phyloP scores from a whole-genome alignment of 805 yeast genomes.

The Saccharomyces paradoxus region DNA sequence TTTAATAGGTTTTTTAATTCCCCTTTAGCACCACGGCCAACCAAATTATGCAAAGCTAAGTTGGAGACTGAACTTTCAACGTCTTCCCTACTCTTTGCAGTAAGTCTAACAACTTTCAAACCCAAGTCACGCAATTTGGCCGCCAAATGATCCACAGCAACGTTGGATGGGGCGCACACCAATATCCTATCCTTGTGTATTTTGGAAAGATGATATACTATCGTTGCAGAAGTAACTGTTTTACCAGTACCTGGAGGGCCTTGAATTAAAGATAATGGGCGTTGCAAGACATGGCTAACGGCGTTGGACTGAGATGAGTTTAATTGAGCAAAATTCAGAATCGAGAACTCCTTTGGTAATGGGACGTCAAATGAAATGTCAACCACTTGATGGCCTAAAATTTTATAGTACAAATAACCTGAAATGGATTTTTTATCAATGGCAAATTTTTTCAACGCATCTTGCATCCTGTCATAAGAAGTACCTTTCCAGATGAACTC shows the following conservation, averaged over 20 bases:
- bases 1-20: conserved; percentile 50
- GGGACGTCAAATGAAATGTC: conserved; percentile 52
- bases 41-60: conserved; percentile 49
- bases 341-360: conserved; percentile 55
- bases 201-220: conserved; percentile 65
- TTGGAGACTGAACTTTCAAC: conserved; percentile 56
- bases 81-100: conserved; percentile 75
- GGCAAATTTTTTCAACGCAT: conserved; percentile 67
- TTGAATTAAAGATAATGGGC: conserved; percentile 76
- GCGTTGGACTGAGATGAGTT: conserved; percentile 78
- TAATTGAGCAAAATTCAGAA: conserved; percentile 58
- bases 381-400: conserved; percentile 72
- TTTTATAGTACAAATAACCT: conserved; percentile 63
- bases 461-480: conserved; percentile 76
- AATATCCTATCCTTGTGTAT: conserved; percentile 56
- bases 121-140: conserved; percentile 63
- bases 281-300: conserved; percentile 54
- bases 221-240: conserved; percentile 86
- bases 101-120: conserved; percentile 65
- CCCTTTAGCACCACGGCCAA: conserved; percentile 41
- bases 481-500: conserved; percentile 88
- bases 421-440: conserved; percentile 59
- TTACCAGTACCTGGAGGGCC: conserved; percentile 98
- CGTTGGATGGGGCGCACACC: conserved; percentile 93
- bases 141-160: conserved; percentile 89